Evolutionary conservation across 2,329 filamentous ascomycete species (phyloP).

Genomic region (Tolypocladium album): DNA sequence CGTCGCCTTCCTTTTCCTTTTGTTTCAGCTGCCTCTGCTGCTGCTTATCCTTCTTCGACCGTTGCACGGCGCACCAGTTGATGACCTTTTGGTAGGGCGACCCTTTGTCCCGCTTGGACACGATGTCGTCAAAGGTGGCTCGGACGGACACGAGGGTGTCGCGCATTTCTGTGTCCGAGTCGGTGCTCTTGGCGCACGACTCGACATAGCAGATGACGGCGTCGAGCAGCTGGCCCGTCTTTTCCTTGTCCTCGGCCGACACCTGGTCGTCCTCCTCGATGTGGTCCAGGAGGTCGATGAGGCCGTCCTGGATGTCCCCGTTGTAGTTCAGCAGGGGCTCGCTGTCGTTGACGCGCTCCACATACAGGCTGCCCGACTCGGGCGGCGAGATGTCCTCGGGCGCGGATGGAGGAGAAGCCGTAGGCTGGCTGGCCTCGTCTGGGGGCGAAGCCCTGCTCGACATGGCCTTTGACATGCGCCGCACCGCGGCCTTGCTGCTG

Average conservation of each 20-base stretch:
- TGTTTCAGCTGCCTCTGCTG: not conserved
- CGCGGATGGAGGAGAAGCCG: not conserved
- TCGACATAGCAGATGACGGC: not conserved
- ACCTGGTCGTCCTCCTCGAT: not conserved
- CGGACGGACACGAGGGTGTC: not conserved
- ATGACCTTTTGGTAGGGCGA: not conserved
- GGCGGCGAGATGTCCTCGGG: not conserved
- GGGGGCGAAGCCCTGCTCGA: not conserved
- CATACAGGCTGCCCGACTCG: not conserved
- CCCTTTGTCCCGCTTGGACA: not conserved
- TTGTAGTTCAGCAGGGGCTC: not conserved
- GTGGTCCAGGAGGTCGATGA: not conserved
- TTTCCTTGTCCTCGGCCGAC: not conserved
- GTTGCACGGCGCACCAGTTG: not conserved
- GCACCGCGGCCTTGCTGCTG: not conserved
- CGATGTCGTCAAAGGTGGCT: not conserved
- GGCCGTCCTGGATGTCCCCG: not conserved
- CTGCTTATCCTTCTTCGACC: not conserved
- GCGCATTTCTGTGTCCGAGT: not conserved
- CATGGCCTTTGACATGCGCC: not conserved
- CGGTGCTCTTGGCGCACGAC: not conserved
- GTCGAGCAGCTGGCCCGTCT: not conserved
- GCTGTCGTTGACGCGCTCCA: slow-evolving; percentile 2
- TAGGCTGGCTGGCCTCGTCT: not conserved
- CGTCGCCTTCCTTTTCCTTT: not conserved